Percentiles rank a stretch among this genome's conserved stretches.
These are phyloP conservation scores for Schizophyllum amplum DNA, from an alignment of 1,284 basidiomycete genomes.

Conservation along the genomic window DNA sequence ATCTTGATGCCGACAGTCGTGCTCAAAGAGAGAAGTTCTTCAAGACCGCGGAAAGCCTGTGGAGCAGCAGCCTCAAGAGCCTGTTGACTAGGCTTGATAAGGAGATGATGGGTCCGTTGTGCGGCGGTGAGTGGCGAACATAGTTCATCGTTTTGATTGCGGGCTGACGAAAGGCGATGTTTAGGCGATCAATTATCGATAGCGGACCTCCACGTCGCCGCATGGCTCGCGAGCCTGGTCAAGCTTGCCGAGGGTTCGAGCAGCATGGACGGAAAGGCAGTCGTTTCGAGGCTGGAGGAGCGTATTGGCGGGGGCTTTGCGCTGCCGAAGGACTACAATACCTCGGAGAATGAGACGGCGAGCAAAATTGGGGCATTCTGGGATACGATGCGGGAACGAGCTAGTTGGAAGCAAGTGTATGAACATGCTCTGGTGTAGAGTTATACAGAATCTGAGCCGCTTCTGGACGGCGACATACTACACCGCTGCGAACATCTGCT, in stretches of 20 bases:
- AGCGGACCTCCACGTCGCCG: constrained; percentile 73
- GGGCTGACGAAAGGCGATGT: constrained; percentile 20
- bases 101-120: constrained; percentile 63
- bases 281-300: constrained; percentile 41
- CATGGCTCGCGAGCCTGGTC: constrained; percentile 67
- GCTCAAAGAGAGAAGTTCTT: constrained; percentile 47
- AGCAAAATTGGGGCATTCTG: constrained; percentile 56
- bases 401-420: constrained; percentile 67
- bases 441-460: no score
- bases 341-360: constrained; percentile 21
- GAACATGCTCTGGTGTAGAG: constrained; percentile 7
- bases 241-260: constrained; percentile 44
- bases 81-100: constrained; percentile 35
- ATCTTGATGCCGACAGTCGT: constrained; percentile 41
- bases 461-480: no score
- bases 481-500: no score
- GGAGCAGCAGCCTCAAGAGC: constrained; percentile 27
- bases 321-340: constrained; percentile 35
- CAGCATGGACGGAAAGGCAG: constrained; percentile 39
- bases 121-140: constrained; percentile 45
- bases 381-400: constrained; percentile 54
- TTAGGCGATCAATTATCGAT: constrained; percentile 71
- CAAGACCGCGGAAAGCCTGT: constrained; percentile 21
- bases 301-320: constrained; percentile 38
- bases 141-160: constrained; percentile 20